These are phyloP conservation scores for Boletus sp. DNA, from an alignment of 768 basidiomycete genomes.

Conservation along the genomic window DNA sequence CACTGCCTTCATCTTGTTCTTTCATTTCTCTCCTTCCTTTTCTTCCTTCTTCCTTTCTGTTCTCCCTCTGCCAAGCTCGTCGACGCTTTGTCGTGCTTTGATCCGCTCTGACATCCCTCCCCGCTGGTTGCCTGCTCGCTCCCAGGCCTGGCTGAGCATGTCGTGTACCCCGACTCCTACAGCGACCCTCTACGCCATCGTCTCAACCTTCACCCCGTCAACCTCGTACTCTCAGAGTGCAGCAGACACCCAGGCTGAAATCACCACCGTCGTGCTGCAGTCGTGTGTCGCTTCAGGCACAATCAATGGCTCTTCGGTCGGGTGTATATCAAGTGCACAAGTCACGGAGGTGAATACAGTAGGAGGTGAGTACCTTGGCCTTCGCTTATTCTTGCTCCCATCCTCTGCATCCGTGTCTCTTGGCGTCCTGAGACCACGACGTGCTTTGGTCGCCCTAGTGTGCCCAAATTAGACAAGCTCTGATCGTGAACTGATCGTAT, in stretches of 20 bases:
- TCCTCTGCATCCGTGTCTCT: background rate
- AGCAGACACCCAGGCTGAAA: slow-evolving; percentile 28
- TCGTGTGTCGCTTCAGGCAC: slow-evolving; percentile 34
- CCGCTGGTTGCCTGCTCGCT: background rate
- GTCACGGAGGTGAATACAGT: slow-evolving; percentile 33
- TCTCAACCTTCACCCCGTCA: slow-evolving; percentile 34
- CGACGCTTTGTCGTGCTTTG: background rate
- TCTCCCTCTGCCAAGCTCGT: no score
- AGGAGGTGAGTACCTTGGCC: slow-evolving; percentile 29
- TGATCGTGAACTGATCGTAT: slow-evolving; percentile 13
- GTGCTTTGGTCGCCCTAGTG: slow-evolving; percentile 9
- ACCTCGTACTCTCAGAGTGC: slow-evolving; percentile 38
- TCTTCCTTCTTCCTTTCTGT: background rate
- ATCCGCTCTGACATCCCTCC: background rate
- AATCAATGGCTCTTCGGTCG: slow-evolving; percentile 21
- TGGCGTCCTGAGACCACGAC: slow-evolving; percentile 13
- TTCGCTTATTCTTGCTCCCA: background rate
- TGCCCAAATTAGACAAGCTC: background rate
- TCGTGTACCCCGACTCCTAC: slow-evolving; percentile 45
- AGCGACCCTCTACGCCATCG: slow-evolving; percentile 37
- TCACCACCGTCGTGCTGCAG: slow-evolving; percentile 33
- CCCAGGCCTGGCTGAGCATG: slow-evolving; percentile 13
- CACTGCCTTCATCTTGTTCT: background rate
- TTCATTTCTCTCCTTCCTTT: slow-evolving; percentile 2
- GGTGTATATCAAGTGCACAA: slow-evolving; percentile 27